Base-by-base conservation (phyloP, 257 asterid species). In the Nicotiana benthamiana region DNA sequence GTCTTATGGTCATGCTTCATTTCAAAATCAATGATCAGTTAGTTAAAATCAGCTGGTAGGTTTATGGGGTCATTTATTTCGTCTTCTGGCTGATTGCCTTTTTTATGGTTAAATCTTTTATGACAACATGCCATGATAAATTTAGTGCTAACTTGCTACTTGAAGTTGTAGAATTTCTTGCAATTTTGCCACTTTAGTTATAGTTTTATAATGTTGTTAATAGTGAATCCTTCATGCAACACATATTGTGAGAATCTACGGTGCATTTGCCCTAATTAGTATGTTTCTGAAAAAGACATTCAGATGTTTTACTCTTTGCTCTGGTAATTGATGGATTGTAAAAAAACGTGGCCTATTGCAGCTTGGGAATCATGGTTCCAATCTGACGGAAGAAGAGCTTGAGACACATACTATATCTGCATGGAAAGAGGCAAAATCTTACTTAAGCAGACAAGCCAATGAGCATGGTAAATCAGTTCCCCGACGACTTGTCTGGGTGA, bases 351-450 rank as follows among this genome's bases (percentile, higher is more conserved):
- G 34, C 56, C 32, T 75, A 54, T 61, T 46, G 83, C 89, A 93
- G 97, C 97, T 93, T 80, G 95, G 97, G 46, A 84, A 85, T 81
- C 92, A 91, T 86, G 93, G 95, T 62, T 91, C 97, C 80, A 91
- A 91, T 88, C 85, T 93, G 83, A 91, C 97, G 0, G 97, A 93
- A 86, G 97, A 91, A 86, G 97, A 93, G 86, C 97, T 93, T 72
- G 97, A 89, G 84, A 93, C 97, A 59, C 97, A 93, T 85, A 93
- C 97, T 28, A 91, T 93, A 67, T 90, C 92, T 57, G 97, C 97
- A n/a, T 93, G 97, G 97, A 93, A 91, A 89, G 92, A 90, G 83
- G 93, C 92, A 60, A 93, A 93, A 70, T 68, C 83, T 67, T 88
- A 88, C 83, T 83, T 87, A 27, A 91, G 83, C 64, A 81, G 85